Percentiles rank a stretch among this genome's conserved stretches.
Evolutionary conservation across 2,329 filamentous ascomycete genomes (phyloP).

Genomic region (Dichotomopilus funicola): DNA sequence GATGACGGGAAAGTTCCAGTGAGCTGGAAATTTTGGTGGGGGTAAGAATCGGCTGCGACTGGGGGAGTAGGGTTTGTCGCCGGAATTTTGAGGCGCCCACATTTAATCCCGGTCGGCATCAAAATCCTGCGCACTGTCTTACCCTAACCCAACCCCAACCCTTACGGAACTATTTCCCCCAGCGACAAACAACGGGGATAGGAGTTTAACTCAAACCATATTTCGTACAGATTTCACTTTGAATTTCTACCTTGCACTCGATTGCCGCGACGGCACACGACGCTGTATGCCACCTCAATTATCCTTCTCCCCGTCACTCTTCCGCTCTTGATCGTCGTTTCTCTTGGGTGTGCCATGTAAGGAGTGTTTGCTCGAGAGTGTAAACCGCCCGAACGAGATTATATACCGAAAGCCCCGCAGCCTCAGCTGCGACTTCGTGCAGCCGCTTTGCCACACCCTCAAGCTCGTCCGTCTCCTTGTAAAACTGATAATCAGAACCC

Average conservation of each 20-base stretch:
- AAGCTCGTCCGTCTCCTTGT: slow-evolving; percentile 37
- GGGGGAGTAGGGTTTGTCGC: slow-evolving; percentile 21
- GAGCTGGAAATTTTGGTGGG: slow-evolving; percentile 38
- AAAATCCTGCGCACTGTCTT: not conserved
- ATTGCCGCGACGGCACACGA: not conserved
- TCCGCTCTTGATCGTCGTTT: slow-evolving; percentile 41
- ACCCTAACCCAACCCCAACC: slow-evolving; percentile 2
- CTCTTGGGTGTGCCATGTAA: slow-evolving; percentile 29
- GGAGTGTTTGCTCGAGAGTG: slow-evolving; percentile 33
- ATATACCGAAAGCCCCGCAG: slow-evolving; percentile 31
- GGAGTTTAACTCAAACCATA: too few relatives aligned
- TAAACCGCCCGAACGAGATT: slow-evolving; percentile 32
- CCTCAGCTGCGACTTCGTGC: slow-evolving; percentile 36
- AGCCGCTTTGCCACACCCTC: slow-evolving; percentile 33
- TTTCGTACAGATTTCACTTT: too few relatives aligned
- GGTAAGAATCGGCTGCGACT: slow-evolving; percentile 20
- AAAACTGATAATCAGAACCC: slow-evolving; percentile 31
- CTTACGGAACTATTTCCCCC: not conserved
- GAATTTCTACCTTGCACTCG: too few relatives aligned
- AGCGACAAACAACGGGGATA: not conserved
- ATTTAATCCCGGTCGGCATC: not conserved
- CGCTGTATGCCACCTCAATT: not conserved
- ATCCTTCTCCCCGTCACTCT: slow-evolving; percentile 36
- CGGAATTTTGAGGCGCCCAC: slow-evolving; percentile 14
- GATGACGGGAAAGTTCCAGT: slow-evolving; percentile 33